Base-by-base conservation (phyloP, 2,329 filamentous ascomycete species). In the Sarocladiaceae sp. region DNA sequence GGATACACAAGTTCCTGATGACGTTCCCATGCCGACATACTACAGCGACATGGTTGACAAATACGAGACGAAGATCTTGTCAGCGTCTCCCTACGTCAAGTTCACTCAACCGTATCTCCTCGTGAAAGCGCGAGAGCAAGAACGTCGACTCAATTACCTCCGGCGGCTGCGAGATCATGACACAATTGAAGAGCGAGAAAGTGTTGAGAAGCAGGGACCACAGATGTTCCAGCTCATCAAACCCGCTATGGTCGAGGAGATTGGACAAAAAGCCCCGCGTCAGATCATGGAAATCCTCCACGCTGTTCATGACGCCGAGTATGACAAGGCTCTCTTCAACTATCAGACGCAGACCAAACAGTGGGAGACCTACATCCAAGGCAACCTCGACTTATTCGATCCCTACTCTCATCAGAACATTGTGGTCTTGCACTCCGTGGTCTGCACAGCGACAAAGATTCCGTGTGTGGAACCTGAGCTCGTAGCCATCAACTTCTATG, bases 321-420 rank as follows among this genome's bases (percentile, higher is more conserved):
- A 97, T 55, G 90, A 98, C 60, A 95, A 93, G 63, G 90, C 91
- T 2, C 68, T 94, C 26, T 88, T 96, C 64, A 89, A 90, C 54
- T 98, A 97, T 59, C 80, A 89, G 60, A 96, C 88, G 0, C 91
- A 97, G 59, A 95, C 89, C 46, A 80, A 88, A 23, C 90, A 96
- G 54, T 98, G 93, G 93, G 93, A 98, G 59, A 87, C 88, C 21
- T 95, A 95, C 56, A 83, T 96, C 18, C 82, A 91, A 42, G 88
- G 88, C 12, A 94, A 93, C 53, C 71, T 85, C 24, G 85, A 94
- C 56, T 74, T 97, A 2, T 98, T 96, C 54, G 89, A 98, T 58
- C 93, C 94, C 0, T 93, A 89, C 58, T 86, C 88, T 1, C 94
- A 98, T 58, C 93, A 98, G 57, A 95, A 93, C 57, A 96, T 98